Conservation (phyloP, 208 protist genomes). For the Wallacemonas sp. region DNA sequence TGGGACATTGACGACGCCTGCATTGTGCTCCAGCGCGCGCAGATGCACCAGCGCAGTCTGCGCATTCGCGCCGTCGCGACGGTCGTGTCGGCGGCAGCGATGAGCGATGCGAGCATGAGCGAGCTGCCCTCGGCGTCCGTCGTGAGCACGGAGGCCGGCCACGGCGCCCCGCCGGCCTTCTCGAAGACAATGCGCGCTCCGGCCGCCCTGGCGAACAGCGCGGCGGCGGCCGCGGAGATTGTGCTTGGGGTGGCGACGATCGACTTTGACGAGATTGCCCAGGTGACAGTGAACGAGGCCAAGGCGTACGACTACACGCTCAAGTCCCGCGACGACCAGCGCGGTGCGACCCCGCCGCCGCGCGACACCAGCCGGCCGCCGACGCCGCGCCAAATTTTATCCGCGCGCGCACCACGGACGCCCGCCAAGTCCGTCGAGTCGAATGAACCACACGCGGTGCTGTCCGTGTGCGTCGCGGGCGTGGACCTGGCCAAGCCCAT, state of each 20-base stretch:
- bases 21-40: conserved; percentile 24
- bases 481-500: conserved; percentile 13
- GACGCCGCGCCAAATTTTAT: conserved; percentile 8
- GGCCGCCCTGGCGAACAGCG: not conserved
- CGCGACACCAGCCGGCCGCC: conserved; percentile 11
- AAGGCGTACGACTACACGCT: conserved; percentile 7
- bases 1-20: conserved; percentile 56
- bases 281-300: conserved; percentile 8
- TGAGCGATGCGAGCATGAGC: not conserved
- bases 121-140: conserved; percentile 1
- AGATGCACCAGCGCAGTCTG: not conserved
- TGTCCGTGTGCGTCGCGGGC: conserved; percentile 10
- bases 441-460: not conserved
- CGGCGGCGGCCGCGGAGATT: conserved; percentile 7
- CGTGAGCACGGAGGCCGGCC: not conserved
- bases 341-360: conserved; percentile 4
- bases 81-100: not conserved
- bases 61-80: conserved; percentile 28
- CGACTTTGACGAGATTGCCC: conserved; percentile 9
- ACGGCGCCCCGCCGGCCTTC: conserved; percentile 8
- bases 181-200: conserved; percentile 10
- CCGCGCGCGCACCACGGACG: not conserved
- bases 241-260: conserved; percentile 8
- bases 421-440: not conserved
- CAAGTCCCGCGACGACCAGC: conserved; percentile 8